Evolutionary conservation across 2,329 filamentous ascomycete species (phyloP), one percentile per base, ranked within the genome.

Genomic region (Beauveria varroae): DNA sequence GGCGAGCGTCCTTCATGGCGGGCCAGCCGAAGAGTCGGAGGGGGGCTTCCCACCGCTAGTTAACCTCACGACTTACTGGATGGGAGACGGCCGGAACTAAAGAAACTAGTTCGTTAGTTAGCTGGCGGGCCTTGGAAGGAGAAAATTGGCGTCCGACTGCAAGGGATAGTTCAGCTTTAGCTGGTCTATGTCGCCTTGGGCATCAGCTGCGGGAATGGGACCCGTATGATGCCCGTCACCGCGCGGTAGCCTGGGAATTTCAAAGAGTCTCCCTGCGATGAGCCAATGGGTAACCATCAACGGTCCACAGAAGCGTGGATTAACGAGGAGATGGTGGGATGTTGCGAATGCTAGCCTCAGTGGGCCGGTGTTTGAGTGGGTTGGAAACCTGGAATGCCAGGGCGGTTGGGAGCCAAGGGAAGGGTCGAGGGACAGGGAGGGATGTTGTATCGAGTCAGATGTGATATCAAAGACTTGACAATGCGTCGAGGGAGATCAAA

Each of bases 21-120:
- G 50, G 52, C 59, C 51, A 40, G 43, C 52, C 34, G 53, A 44
- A 44, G 28, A 40, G 34, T 22, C 46, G 60, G 52, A 52, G 60
- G 60, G 50, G 60, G 53, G n/a, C 14, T 20, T 44, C 58, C 58
- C 57, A 60, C 57, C 47, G 40, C 46, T 57, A 57, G 34, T 22
- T 26, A 22, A 34, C 20, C 30, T 24, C 5, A n/a, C 20, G 24
- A 28, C 53, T 55, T 16, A n/a, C 43, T 40, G 22, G 53, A 47
- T 43, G 54, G 41, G 24, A 57, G 28, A 24, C 43, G 43, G 28
- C 41, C 12, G 54, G 54, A 47, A 34, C 54, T 57, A 53, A 44
- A 55, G 24, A 44, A 12, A 55, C 53, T 55, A 55, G 53, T 44
- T 34, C 18, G 30, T 24, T 49, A 57, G 34, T 47, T 49, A 57